These are phyloP conservation scores for Flaveria robusta DNA, from an alignment of 129 eudicot genomes.

Conservation along the genomic window DNA sequence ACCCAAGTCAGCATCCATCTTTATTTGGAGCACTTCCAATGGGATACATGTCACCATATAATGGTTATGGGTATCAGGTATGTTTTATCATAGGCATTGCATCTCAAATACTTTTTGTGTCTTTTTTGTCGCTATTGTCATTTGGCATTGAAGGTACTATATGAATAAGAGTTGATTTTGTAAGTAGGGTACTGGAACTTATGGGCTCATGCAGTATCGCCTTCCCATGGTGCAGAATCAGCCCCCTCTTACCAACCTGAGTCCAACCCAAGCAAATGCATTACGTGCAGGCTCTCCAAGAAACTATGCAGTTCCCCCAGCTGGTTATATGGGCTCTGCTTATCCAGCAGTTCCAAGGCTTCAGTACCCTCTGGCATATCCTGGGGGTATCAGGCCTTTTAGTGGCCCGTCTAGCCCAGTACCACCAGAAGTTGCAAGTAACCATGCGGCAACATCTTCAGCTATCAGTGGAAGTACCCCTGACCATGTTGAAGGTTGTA, in stretches of 20 bases:
- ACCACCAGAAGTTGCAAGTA: constrained; percentile 59
- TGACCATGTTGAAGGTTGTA: constrained; percentile 84
- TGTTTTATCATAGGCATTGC: constrained; percentile 24
- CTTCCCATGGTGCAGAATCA: constrained; percentile 77
- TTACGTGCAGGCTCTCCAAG: constrained; percentile 68
- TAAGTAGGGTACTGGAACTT: constrained; percentile 84
- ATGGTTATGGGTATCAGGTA: constrained; percentile 98
- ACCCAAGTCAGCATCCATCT: constrained; percentile 71
- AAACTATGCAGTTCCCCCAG: constrained; percentile 55
- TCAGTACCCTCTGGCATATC: constrained; percentile 73
- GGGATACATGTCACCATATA: constrained; percentile 86
- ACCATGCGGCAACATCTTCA: constrained; percentile 70
- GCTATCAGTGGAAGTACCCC: constrained; percentile 62
- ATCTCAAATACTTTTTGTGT: neutral
- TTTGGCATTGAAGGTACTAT: constrained; percentile 28
- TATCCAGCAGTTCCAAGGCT: constrained; percentile 63
- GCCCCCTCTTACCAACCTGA: constrained; percentile 53
- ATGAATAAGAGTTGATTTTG: constrained; percentile 38
- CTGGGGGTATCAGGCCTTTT: constrained; percentile 73
- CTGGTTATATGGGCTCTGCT: constrained; percentile 64
- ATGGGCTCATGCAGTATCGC: constrained; percentile 88
- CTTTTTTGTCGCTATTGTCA: constrained; percentile 17
- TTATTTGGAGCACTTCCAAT: constrained; percentile 87
- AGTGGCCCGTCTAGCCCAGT: constrained; percentile 79
- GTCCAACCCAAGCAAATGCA: constrained; percentile 71